phyloP scores from a whole-genome alignment of 2,329 filamentous ascomycete genomes.

The Pseudogymnoascus sp. region DNA sequence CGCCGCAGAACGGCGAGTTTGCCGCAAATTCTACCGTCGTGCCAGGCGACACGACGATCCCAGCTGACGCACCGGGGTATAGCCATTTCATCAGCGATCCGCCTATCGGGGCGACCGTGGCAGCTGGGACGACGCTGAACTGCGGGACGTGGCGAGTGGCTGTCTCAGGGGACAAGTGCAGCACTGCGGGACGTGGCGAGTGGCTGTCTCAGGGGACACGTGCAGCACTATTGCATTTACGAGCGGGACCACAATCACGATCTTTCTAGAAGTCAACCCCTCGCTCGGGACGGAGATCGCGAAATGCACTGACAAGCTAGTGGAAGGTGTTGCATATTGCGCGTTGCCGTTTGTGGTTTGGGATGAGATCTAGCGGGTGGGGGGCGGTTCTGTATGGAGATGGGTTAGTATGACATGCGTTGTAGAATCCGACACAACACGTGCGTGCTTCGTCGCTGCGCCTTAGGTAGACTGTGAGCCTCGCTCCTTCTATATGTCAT shows the following conservation, averaged over 20 bases:
- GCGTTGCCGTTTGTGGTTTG: not conserved
- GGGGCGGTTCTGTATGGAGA: not conserved
- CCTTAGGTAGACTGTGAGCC: not conserved
- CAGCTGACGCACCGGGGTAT: not conserved
- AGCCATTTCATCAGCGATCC: not conserved
- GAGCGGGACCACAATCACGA: not conserved
- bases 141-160: not conserved
- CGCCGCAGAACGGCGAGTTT: not conserved
- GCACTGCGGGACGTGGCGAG: too few species aligned
- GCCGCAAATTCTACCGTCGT: not conserved
- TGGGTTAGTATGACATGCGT: not conserved
- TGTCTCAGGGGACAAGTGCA: not conserved
- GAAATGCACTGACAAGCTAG: not conserved
- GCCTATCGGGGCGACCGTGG: not conserved
- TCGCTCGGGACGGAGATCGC: not conserved
- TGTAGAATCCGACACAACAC: not conserved
- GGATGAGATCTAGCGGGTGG: not conserved
- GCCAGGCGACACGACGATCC: not conserved
- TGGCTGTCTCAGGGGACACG: not conserved
- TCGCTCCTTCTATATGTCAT: not conserved
- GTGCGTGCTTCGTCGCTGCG: not conserved
- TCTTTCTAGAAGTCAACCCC: not conserved
- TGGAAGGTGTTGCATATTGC: not conserved
- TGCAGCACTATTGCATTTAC: not conserved
- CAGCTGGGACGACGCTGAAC: not conserved